These are phyloP conservation scores for Gossypium raimondii DNA, from an alignment of 345 rosid species.

Conservation along the genomic window DNA sequence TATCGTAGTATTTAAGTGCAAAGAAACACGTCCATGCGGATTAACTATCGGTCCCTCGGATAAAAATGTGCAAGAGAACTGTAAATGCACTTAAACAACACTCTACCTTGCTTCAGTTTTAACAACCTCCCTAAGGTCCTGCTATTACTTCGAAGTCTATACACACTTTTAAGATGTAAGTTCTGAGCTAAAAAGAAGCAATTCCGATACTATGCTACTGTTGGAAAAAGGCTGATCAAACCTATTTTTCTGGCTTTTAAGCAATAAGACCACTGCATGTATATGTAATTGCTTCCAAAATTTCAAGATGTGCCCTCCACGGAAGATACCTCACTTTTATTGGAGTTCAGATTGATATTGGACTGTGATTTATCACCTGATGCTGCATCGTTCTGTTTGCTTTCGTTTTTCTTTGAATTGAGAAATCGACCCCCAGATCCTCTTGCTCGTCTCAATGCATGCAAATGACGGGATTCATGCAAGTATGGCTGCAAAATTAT, in stretches of 20 bases:
- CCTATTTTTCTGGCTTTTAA: background rate
- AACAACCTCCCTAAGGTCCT: background rate
- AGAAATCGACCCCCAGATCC: conserved; percentile 89
- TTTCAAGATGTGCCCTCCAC: conserved; percentile 43
- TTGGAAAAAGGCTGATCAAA: background rate
- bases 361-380: conserved; percentile 57
- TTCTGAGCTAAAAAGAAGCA: background rate
- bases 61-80: background rate
- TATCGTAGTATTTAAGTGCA: background rate
- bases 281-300: background rate
- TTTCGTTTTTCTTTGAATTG: conserved; percentile 62
- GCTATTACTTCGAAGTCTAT: background rate
- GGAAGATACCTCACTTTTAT: conserved; percentile 42
- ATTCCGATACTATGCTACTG: background rate
- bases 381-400: conserved; percentile 38
- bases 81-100: background rate
- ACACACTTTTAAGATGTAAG: background rate
- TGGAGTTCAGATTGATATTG: conserved; percentile 53
- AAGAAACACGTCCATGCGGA: background rate
- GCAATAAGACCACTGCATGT: background rate
- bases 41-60: background rate
- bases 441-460: conserved; percentile 89
- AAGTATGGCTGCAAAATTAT: conserved; percentile 70
- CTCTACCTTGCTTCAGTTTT: conserved; percentile 6
- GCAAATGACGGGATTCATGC: conserved; percentile 96